These are phyloP conservation scores for Dipodascopsis tothii DNA, from an alignment of 805 yeast genomes.

Conservation along the genomic window DNA sequence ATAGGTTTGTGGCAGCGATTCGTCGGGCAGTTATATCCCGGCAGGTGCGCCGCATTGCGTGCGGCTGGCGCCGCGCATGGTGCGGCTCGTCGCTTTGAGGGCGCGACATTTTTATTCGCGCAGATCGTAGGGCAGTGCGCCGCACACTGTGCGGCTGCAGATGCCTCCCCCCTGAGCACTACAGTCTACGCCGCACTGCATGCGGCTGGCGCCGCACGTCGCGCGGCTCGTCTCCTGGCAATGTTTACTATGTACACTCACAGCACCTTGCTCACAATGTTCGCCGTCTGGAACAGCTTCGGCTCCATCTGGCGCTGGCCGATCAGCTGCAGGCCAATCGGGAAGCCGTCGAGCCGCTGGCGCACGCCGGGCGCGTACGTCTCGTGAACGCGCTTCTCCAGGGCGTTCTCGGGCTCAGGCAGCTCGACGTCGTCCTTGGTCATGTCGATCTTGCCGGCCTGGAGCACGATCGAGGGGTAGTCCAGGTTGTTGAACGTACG, in stretches of 20 bases:
- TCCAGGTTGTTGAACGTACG: conserved; percentile 19
- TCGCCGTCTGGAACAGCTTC: conserved; percentile 20
- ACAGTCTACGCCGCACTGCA: too few species aligned
- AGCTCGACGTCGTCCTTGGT: conserved; percentile 15
- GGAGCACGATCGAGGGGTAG: conserved; percentile 20
- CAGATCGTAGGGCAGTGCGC: too few species aligned
- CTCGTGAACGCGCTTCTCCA: conserved; percentile 16
- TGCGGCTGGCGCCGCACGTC: too few species aligned
- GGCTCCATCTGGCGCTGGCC: conserved; percentile 25
- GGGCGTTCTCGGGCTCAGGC: conserved; percentile 15
- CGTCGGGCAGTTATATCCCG: too few species aligned
- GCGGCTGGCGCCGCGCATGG: too few species aligned
- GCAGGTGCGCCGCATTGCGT: too few species aligned
- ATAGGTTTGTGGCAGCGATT: too few species aligned
- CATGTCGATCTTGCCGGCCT: conserved; percentile 17
- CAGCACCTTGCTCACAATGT: conserved; percentile 6
- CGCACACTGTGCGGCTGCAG: too few species aligned
- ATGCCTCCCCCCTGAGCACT: too few species aligned
- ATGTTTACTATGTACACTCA: background rate
- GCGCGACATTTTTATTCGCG: too few species aligned
- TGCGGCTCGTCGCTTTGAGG: too few species aligned
- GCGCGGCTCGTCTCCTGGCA: too few species aligned
- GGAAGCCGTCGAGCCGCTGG: conserved; percentile 13
- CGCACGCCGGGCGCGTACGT: conserved; percentile 15
- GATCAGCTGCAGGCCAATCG: conserved; percentile 19